Base-by-base conservation (phyloP, 2,329 filamentous ascomycete species). In the Trichoderma sp. region DNA sequence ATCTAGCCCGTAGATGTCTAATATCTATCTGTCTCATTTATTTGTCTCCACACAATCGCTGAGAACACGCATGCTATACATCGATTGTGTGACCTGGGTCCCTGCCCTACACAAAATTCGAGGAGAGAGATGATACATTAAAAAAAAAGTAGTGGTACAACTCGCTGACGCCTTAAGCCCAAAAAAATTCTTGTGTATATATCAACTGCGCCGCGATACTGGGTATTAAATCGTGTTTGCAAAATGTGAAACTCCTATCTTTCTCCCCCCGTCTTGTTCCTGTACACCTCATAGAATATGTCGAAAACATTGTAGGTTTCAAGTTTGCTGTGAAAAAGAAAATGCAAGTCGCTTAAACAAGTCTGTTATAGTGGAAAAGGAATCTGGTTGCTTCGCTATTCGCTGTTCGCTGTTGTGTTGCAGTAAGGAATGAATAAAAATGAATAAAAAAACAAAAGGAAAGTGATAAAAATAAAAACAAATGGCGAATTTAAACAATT, bases 401-500 rank as follows among this genome's bases (percentile, higher is more conserved):
- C 24, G 31, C 43, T 55, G 31, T 29, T 2, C 27, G 27, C 27
- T 10, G 21, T 16, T 7, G 10, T 37, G 21, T 40, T 24, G 63
- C 55, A 43, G 27, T 35, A 67, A 47, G 40, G 31, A 33, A 5
- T n/a, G 19, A 40, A 37, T 33, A 13, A 24, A 47, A 29, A 21
- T 8, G 7, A 31, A 31, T 31, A 31, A 8, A 31, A 33, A 33
- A 33, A 33, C 1, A 10, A 47, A 13, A 49, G 19, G 13, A 24
- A 4, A 43, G 21, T 3, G 21, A 10, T 16, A 4, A 10, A 31
- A 63, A 40, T 13, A 27, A 55, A 13, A 29, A 21, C 31, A 27
- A n/a, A 35, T 27, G 33, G 14, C 27, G 4, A n/a, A 2, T 5
- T 11, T 21, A 5, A 29, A 19, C 14, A 13, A 33, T 75, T 76